These are phyloP conservation scores for Aspergillus diversus DNA, from an alignment of 495 filamentous ascomycete genomes.

Conservation along the genomic window DNA sequence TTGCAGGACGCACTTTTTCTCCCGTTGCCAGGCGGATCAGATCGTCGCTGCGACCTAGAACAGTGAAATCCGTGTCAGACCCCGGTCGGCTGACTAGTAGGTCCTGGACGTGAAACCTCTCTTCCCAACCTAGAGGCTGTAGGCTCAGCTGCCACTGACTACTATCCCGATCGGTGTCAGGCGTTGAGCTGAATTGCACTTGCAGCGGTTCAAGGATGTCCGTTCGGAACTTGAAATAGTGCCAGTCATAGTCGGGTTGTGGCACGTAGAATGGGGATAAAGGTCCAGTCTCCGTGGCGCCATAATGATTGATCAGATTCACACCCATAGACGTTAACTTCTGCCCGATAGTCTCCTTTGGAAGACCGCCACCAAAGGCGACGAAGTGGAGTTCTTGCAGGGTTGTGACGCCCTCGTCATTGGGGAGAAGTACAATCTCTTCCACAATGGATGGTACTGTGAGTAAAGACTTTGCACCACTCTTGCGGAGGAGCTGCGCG, in stretches of 20 bases:
- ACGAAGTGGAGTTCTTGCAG: conserved; percentile 45
- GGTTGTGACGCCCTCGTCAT: conserved; percentile 26
- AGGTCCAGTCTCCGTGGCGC: conserved; percentile 42
- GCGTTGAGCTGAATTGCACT: neutral
- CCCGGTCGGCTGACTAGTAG: conserved; percentile 25
- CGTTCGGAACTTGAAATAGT: conserved; percentile 37
- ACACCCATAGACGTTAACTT: conserved; percentile 29
- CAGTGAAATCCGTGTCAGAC: conserved; percentile 25
- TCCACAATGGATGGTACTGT: conserved; percentile 51
- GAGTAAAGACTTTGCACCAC: conserved; percentile 40
- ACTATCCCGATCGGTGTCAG: neutral
- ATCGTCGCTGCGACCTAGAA: conserved; percentile 40
- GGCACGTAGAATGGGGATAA: conserved; percentile 39
- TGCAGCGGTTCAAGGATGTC: conserved; percentile 26
- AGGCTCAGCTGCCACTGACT: conserved; percentile 23
- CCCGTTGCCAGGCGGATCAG: conserved; percentile 42
- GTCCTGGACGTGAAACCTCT: conserved; percentile 36
- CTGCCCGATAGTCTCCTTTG: conserved; percentile 31
- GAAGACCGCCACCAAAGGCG: conserved; percentile 44
- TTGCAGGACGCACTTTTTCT: conserved; percentile 39
- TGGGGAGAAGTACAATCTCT: conserved; percentile 39
- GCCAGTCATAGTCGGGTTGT: conserved; percentile 33
- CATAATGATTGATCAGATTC: conserved; percentile 41
- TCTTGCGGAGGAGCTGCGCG: conserved; percentile 30
- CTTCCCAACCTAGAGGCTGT: conserved; percentile 29